phyloP scores from a whole-genome alignment of 495 filamentous ascomycete species.

The Xylaria longipes region DNA sequence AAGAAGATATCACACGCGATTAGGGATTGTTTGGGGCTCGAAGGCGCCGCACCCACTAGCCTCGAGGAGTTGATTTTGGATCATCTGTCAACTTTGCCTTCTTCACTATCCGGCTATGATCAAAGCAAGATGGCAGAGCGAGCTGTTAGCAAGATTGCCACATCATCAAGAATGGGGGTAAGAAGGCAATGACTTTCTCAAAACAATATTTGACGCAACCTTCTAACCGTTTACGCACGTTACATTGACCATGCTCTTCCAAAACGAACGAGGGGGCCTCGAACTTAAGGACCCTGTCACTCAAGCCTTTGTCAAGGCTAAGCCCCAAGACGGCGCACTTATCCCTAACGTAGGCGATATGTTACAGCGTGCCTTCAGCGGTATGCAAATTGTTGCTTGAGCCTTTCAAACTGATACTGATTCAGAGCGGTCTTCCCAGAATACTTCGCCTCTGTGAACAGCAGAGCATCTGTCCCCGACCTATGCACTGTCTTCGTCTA shows the following conservation, averaged over 20 bases:
- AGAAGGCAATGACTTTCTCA: background rate
- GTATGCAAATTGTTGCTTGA: background rate
- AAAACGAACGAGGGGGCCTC: conserved; percentile 53
- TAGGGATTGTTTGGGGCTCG: conserved; percentile 43
- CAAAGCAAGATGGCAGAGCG: background rate
- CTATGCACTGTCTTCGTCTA: conserved; percentile 47
- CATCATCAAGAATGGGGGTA: background rate
- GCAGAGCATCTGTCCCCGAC: conserved; percentile 52
- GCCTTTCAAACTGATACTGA: background rate
- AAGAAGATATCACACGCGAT: conserved; percentile 54
- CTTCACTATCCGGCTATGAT: background rate
- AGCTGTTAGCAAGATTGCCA: background rate
- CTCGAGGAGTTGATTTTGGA: background rate
- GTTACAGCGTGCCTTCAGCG: background rate
- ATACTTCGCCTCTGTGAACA: background rate
- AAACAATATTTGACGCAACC: background rate
- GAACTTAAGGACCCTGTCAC: conserved; percentile 60
- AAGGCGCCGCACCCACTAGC: background rate
- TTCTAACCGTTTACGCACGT: conserved; percentile 35
- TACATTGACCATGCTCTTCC: conserved; percentile 56
- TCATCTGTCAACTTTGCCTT: background rate
- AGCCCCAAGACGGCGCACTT: conserved; percentile 55
- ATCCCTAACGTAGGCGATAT: conserved; percentile 52
- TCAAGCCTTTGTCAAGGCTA: conserved; percentile 58
- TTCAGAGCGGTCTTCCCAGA: background rate